Evolutionary conservation across 805 yeast genomes (phyloP), one percentile per base, ranked within the genome.

Genomic region (Scheffersomyces spartinae): DNA sequence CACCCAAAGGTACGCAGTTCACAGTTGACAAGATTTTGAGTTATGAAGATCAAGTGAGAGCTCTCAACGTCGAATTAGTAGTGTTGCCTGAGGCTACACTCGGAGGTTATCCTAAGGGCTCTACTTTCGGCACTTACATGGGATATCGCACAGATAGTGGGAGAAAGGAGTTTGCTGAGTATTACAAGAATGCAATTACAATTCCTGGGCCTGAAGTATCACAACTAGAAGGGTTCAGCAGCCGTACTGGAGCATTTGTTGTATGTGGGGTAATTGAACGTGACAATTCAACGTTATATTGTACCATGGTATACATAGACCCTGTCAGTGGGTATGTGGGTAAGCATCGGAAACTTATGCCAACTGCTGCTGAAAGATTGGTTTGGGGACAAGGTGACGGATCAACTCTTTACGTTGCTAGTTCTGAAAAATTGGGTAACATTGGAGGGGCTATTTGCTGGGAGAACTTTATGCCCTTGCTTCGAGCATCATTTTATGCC

Each of bases 371-470:
- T 13, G 69, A 62, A 39, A 47, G 66, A 20, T 40, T 61, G 21
- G 42, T 61, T 8, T 62, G 68, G 67, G 65, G 64, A 2, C 52
- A 51, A 25, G 68, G 68, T 18, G 68, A 61, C 28, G 69, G 69
- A 3, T 56, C 64, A 4, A 59, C 65, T 2, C 34, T 63, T 24
- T 49, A 55, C 4, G 55, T 53, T 7, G 50, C 55, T 16, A 52
- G 60, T 11, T 37, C 52, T 12, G 30, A 40, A 2, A 20, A 26
- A 7, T 25, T 33, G 24, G 39, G 40, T 6, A 53, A 41, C 4
- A 62, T 61, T n/a, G 67, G 67, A 10, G 68, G 64, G 13, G 65
- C 55, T 17, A 60, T 61, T 24, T 63, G 68, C 39, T 61, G 69
- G 67, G 68, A 63, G 30, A 61, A 61, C 36, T 51, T 48, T 37